Evolutionary conservation across 441 rosid species (phyloP).

Genomic region (Bruguiera hainesii): DNA sequence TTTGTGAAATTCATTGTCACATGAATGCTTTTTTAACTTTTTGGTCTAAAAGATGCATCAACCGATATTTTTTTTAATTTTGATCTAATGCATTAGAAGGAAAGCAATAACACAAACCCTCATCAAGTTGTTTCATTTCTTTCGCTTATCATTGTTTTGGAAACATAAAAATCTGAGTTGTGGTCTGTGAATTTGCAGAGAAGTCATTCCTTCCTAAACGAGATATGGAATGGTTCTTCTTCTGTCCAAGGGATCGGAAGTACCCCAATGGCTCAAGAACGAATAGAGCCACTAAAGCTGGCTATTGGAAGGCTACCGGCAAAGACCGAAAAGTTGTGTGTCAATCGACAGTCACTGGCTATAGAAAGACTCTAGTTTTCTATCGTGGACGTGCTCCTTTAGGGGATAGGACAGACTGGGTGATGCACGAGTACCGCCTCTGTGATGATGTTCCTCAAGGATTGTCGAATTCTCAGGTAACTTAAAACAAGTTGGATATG

Average conservation of each 20-base stretch:
- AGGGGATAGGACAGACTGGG: constrained; percentile 77
- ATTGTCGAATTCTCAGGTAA: constrained; percentile 52
- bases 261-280: constrained; percentile 67
- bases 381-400: constrained; percentile 75
- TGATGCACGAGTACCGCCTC: constrained; percentile 88
- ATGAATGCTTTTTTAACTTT: constrained; percentile 3
- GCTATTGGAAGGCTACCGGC: constrained; percentile 90
- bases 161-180: neutral
- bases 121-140: neutral
- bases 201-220: constrained; percentile 76
- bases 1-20: neutral
- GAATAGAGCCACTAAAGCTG: constrained; percentile 68
- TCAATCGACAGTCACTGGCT: constrained; percentile 49
- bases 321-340: constrained; percentile 72
- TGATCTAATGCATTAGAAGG: neutral
- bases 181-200: constrained; percentile 40
- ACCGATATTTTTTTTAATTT: neutral
- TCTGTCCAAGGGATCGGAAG: constrained; percentile 69
- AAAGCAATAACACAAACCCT: too few species aligned
- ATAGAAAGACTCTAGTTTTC: constrained; percentile 82
- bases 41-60: constrained; percentile 12
- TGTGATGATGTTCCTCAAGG: constrained; percentile 49
- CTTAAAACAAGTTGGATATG: neutral
- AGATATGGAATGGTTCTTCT: constrained; percentile 97
- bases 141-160: neutral